These are phyloP conservation scores for Blastomyces silverae DNA, from an alignment of 2,329 filamentous ascomycete species.

Conservation along the genomic window DNA sequence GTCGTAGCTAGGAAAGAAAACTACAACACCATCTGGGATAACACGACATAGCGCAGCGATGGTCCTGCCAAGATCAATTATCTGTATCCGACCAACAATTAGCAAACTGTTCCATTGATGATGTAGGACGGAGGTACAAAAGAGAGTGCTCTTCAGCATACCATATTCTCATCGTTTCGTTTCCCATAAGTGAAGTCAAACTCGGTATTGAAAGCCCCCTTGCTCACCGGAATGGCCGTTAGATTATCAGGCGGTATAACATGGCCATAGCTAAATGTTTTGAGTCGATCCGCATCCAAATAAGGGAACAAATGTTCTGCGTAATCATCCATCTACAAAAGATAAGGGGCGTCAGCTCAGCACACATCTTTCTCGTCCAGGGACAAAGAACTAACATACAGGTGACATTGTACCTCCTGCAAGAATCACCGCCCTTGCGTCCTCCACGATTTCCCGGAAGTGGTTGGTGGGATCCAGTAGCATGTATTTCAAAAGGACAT, in stretches of 20 bases:
- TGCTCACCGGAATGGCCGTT: constrained; percentile 64
- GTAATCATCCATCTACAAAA: constrained; percentile 69
- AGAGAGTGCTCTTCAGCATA: constrained; percentile 25
- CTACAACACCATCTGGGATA: constrained; percentile 82
- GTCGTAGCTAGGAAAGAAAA: constrained; percentile 93
- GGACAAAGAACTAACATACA: constrained; percentile 32
- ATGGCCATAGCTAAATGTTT: constrained; percentile 85
- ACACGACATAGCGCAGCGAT: constrained; percentile 64
- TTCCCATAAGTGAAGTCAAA: constrained; percentile 88
- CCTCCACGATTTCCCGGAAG: constrained; percentile 78
- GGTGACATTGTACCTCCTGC: constrained; percentile 98
- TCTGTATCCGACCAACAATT: constrained; percentile 31
- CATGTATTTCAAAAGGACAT: constrained; percentile 68
- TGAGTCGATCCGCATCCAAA: constrained; percentile 56
- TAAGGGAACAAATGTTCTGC: constrained; percentile 77
- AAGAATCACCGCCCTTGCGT: constrained; percentile 78
- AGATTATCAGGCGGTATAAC: constrained; percentile 81
- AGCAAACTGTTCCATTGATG: background rate
- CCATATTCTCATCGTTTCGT: constrained; percentile 60
- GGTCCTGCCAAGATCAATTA: constrained; percentile 65
- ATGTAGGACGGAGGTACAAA: background rate
- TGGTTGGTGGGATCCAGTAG: constrained; percentile 86
- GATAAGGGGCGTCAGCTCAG: constrained; percentile 16
- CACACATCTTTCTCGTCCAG: constrained; percentile 10
- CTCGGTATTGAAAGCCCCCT: constrained; percentile 43